phyloP scores from a whole-genome alignment of 192 early-diverging fungal species.

The Backusella tuberculispora region DNA sequence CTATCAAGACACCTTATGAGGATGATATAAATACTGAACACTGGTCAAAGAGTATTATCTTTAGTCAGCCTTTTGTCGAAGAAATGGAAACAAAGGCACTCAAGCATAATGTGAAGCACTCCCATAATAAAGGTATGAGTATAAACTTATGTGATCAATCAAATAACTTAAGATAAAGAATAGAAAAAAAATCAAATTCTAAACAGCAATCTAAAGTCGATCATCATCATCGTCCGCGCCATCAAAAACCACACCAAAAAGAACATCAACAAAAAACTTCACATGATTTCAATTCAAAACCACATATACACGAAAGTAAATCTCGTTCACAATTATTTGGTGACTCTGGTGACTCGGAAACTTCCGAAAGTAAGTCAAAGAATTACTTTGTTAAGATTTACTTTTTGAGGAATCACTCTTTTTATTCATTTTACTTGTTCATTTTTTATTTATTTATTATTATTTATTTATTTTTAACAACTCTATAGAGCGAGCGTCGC shows the following conservation, averaged over 20 bases:
- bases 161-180: background rate
- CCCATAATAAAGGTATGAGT: background rate
- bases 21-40: background rate
- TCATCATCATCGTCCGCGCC: background rate
- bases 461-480: background rate
- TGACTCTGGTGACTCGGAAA: conserved; percentile 6
- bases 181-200: background rate
- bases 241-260: background rate
- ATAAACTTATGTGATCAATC: background rate
- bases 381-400: background rate
- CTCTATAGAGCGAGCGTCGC: background rate
- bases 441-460: too few relatives aligned
- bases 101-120: background rate
- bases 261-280: background rate
- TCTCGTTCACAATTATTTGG: background rate
- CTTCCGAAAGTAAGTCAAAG: background rate
- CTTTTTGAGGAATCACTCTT: background rate
- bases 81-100: background rate
- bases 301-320: background rate
- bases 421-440: too few relatives aligned
- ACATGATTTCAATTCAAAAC: background rate
- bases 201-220: background rate
- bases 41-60: conserved; percentile 2
- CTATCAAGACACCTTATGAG: background rate
- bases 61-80: background rate